Evolutionary conservation across 495 filamentous ascomycete genomes (phyloP).

Genomic region (Cudoniella acicularis): DNA sequence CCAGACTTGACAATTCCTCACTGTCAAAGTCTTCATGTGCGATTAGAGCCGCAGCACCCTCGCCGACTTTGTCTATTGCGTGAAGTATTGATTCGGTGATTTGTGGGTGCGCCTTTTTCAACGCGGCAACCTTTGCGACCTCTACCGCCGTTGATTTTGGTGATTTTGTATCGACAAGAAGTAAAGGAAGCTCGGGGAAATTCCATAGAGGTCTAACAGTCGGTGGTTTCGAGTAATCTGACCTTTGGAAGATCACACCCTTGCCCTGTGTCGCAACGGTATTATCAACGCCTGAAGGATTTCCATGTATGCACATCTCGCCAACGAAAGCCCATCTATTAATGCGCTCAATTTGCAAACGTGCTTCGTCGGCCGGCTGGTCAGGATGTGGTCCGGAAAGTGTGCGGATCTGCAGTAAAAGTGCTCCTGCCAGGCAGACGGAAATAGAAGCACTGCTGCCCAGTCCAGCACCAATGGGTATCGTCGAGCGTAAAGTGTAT

Average conservation of each 20-base stretch:
- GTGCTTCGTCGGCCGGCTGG: slow-evolving; percentile 76
- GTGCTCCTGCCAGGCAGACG: slow-evolving; percentile 82
- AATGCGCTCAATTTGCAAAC: slow-evolving; percentile 84
- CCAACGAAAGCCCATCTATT: slow-evolving; percentile 97
- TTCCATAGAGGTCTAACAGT: slow-evolving; percentile 69
- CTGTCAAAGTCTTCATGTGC: slow-evolving; percentile 58
- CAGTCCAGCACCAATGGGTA: slow-evolving; percentile 87
- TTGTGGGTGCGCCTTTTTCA: slow-evolving; percentile 64
- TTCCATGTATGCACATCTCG: slow-evolving; percentile 95
- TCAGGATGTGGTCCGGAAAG: slow-evolving; percentile 86
- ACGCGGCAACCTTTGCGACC: slow-evolving; percentile 76
- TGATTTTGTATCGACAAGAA: slow-evolving; percentile 84
- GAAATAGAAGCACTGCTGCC: slow-evolving; percentile 90
- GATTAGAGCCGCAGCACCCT: slow-evolving; percentile 69
- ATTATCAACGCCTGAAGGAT: slow-evolving; percentile 95
- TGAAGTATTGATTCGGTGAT: slow-evolving; percentile 77
- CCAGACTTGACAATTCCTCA: slow-evolving; percentile 52
- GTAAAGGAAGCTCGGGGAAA: slow-evolving; percentile 86
- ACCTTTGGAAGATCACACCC: slow-evolving; percentile 83
- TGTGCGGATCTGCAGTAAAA: slow-evolving; percentile 83
- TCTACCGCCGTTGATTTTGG: slow-evolving; percentile 76
- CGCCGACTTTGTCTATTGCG: slow-evolving; percentile 76
- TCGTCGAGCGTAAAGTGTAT: slow-evolving; percentile 90
- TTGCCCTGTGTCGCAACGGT: slow-evolving; percentile 92
- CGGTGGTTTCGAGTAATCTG: slow-evolving; percentile 74